A percentile compares a stretch with the other conserved stretches of the same genome.
Evolutionary conservation across 2,329 filamentous ascomycete genomes (phyloP).

Genomic region (Shiraia sp.): DNA sequence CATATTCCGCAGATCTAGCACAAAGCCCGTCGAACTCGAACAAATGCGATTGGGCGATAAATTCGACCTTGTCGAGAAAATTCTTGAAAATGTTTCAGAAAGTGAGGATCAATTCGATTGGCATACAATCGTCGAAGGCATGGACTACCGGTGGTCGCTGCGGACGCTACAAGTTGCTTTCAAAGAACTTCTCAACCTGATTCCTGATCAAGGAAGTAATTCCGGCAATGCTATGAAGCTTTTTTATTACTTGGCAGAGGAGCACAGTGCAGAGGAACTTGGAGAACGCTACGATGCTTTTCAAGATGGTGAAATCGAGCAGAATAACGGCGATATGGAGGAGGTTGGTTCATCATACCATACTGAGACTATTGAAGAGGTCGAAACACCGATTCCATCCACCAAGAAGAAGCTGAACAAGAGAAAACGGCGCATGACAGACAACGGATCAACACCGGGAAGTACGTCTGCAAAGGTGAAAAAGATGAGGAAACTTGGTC

Average conservation of each 20-base stretch:
- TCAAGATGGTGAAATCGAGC: not conserved
- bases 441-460: too few relatives aligned
- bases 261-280: slow-evolving; percentile 10
- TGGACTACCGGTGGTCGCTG: slow-evolving; percentile 19
- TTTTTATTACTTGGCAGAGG: slow-evolving; percentile 15
- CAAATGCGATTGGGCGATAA: slow-evolving; percentile 49
- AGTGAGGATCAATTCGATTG: slow-evolving; percentile 43
- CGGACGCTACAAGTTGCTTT: slow-evolving; percentile 25
- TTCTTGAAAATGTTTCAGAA: slow-evolving; percentile 20
- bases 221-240: slow-evolving; percentile 23
- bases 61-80: slow-evolving; percentile 45
- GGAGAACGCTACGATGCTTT: slow-evolving; percentile 17
- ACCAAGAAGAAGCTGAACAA: too few relatives aligned
- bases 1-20: too few relatives aligned
- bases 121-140: slow-evolving; percentile 16
- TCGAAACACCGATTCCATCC: too few relatives aligned
- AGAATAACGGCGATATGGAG: not conserved
- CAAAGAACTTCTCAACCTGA: slow-evolving; percentile 16
- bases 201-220: slow-evolving; percentile 8
- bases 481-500: not conserved
- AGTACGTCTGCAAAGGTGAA: not conserved
- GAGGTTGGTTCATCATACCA: too few relatives aligned
- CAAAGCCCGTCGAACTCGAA: too few relatives aligned
- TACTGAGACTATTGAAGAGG: too few relatives aligned
- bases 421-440: too few relatives aligned